Evolutionary conservation across 1,139 yeast species (phyloP).

Genomic region (Protomyces arabidopsidicola): DNA sequence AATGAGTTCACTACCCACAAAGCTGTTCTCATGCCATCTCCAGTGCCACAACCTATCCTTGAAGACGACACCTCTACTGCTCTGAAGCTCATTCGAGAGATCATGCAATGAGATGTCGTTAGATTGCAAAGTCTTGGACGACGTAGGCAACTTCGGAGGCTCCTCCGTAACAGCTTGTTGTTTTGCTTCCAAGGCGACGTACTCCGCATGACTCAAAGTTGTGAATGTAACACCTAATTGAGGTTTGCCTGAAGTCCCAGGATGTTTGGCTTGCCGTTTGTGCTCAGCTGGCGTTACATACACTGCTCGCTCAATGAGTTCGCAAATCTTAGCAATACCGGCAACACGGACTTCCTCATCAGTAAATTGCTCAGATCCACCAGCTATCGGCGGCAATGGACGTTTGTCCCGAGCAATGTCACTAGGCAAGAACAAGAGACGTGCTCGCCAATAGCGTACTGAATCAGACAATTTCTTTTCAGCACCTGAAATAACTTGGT

Average conservation of each 20-base stretch:
- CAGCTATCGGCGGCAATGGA: slow-evolving; percentile 38
- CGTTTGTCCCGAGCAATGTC: slow-evolving; percentile 51
- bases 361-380: slow-evolving; percentile 19
- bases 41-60: slow-evolving; percentile 90
- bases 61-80: slow-evolving; percentile 53
- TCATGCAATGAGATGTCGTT: slow-evolving; percentile 41
- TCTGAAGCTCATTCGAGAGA: slow-evolving; percentile 63
- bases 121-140: slow-evolving; percentile 33
- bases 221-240: slow-evolving; percentile 85
- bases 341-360: slow-evolving; percentile 23
- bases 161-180: slow-evolving; percentile 15
- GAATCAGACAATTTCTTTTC: slow-evolving; percentile 60
- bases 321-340: slow-evolving; percentile 21
- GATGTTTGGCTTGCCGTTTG: slow-evolving; percentile 36
- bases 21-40: slow-evolving; percentile 69
- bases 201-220: slow-evolving; percentile 76
- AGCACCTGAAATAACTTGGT: slow-evolving; percentile 84
- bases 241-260: slow-evolving; percentile 36
- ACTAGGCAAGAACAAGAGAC: slow-evolving; percentile 75
- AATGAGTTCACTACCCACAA: slow-evolving; percentile 79
- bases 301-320: slow-evolving; percentile 26
- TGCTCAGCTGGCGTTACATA: slow-evolving; percentile 12
- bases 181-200: slow-evolving; percentile 49
- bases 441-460: slow-evolving; percentile 61
- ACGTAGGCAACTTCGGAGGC: not conserved